These are phyloP conservation scores for Thymus mandschuricus DNA, from an alignment of 257 asterid genomes.

Conservation along the genomic window DNA sequence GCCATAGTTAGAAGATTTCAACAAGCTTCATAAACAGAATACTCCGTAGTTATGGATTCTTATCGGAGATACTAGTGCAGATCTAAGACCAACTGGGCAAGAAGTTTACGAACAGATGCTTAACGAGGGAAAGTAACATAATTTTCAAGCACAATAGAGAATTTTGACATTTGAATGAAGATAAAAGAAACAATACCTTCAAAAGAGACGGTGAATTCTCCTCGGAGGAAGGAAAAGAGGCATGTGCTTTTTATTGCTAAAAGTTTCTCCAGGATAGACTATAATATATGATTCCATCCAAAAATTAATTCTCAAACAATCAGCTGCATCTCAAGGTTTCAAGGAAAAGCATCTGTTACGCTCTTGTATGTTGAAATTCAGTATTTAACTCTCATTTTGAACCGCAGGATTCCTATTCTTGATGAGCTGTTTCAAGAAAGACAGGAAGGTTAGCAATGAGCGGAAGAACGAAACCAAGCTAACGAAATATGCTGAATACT, in stretches of 20 bases:
- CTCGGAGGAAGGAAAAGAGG: slow-evolving; percentile 31
- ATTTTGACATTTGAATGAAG: slow-evolving; percentile 12
- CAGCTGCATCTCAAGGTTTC: slow-evolving; percentile 30
- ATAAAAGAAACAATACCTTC: slow-evolving; percentile 35
- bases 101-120: slow-evolving; percentile 11
- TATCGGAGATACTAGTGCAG: neutral
- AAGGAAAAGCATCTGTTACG: slow-evolving; percentile 32
- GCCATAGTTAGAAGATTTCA: neutral
- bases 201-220: slow-evolving; percentile 22
- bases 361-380: slow-evolving; percentile 31
- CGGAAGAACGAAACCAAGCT: slow-evolving; percentile 14
- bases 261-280: slow-evolving; percentile 30
- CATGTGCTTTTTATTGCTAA: slow-evolving; percentile 7
- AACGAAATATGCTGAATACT: neutral
- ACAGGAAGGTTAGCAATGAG: slow-evolving; percentile 22
- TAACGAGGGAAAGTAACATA: neutral
- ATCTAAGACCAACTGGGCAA: slow-evolving; percentile 5
- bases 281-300: slow-evolving; percentile 27
- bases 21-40: neutral
- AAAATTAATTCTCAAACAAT: slow-evolving; percentile 26
- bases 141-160: slow-evolving; percentile 6
- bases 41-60: too few relatives aligned
- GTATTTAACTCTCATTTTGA: slow-evolving; percentile 52
- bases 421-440: slow-evolving; percentile 62
- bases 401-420: slow-evolving; percentile 58